These are phyloP conservation scores for Ciborinia camelliae DNA, from an alignment of 2,329 filamentous ascomycete species.

Conservation along the genomic window DNA sequence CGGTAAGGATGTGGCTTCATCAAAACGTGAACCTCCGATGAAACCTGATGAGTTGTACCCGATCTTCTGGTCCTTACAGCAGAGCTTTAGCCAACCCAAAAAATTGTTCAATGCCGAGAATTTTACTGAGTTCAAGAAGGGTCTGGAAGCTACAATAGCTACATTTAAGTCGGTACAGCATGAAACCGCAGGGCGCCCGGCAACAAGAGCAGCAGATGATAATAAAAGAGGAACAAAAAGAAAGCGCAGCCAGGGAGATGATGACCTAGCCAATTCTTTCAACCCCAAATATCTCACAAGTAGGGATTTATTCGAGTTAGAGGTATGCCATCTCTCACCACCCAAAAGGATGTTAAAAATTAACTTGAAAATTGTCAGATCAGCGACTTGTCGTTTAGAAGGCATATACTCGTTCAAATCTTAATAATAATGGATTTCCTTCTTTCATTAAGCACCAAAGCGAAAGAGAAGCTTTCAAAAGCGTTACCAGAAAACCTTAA, in stretches of 20 bases:
- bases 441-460: conserved; percentile 77
- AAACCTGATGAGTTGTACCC: conserved; percentile 77
- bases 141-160: conserved; percentile 59
- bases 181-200: conserved; percentile 45
- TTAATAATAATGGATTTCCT: conserved; percentile 94
- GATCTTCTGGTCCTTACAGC: conserved; percentile 89
- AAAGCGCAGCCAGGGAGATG: conserved; percentile 59
- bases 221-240: conserved; percentile 64
- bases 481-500: conserved; percentile 56
- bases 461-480: conserved; percentile 73
- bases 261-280: conserved; percentile 69
- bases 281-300: conserved; percentile 99
- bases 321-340: conserved; percentile 53
- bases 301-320: conserved; percentile 89
- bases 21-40: conserved; percentile 45
- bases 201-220: conserved; percentile 58
- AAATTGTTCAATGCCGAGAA: conserved; percentile 69
- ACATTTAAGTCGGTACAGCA: conserved; percentile 69
- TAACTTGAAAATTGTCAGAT: conserved; percentile 52
- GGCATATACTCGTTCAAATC: conserved; percentile 91
- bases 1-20: conserved; percentile 43
- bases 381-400: conserved; percentile 87
- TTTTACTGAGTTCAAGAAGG: conserved; percentile 62
- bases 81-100: conserved; percentile 87
- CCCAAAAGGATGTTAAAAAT: conserved; percentile 1